These are phyloP conservation scores for Fagus sylvatica DNA, from an alignment of 306 rosid genomes.

Conservation along the genomic window DNA sequence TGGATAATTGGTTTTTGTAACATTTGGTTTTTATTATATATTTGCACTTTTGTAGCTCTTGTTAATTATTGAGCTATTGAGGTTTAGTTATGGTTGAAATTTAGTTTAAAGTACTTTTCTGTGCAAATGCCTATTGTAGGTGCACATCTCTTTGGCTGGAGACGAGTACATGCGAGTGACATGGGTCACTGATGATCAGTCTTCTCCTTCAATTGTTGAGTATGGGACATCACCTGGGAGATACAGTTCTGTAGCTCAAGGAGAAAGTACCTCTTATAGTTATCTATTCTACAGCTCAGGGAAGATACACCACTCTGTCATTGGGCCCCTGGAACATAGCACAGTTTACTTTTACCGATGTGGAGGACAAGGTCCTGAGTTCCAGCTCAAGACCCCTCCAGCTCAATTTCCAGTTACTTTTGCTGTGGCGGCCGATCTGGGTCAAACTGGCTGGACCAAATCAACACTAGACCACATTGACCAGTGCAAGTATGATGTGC, in stretches of 20 bases:
- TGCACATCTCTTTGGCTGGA: conserved; percentile 89
- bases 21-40: neutral
- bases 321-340: conserved; percentile 75
- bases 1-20: neutral
- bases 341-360: conserved; percentile 76
- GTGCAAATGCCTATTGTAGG: conserved; percentile 48
- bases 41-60: neutral
- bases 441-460: conserved; percentile 92
- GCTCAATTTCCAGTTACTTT: conserved; percentile 78
- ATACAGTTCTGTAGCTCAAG: conserved; percentile 56
- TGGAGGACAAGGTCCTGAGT: conserved; percentile 76
- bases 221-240: conserved; percentile 69
- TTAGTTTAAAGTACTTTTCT: conserved; percentile 18
- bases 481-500: conserved; percentile 74
- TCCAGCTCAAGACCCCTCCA: conserved; percentile 83
- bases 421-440: conserved; percentile 91
- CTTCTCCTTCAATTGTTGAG: conserved; percentile 71
- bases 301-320: conserved; percentile 81
- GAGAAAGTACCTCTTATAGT: conserved; percentile 74
- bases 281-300: conserved; percentile 78
- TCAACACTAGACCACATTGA: conserved; percentile 80
- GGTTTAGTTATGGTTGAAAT: neutral
- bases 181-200: conserved; percentile 67
- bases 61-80: neutral
- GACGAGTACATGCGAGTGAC: conserved; percentile 73